Conservation (phyloP, 257 asterid species). For the Hygrophila difformis region DNA sequence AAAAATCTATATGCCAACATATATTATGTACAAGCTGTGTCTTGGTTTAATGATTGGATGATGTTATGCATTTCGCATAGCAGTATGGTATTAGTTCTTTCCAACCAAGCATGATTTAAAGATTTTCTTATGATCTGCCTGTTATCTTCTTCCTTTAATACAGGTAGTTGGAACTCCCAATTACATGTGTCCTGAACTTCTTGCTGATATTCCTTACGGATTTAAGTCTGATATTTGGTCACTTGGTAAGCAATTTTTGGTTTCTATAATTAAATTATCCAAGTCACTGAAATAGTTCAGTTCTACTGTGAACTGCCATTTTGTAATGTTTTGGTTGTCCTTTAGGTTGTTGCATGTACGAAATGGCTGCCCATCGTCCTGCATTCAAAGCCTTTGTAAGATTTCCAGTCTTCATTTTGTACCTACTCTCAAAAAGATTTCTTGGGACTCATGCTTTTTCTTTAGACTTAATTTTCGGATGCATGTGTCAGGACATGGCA, state of each 20-base stretch:
- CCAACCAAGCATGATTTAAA: too few species aligned
- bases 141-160: slow-evolving; percentile 7
- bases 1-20: too few species aligned
- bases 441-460: background rate
- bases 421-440: background rate
- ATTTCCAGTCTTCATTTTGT: slow-evolving; percentile 12
- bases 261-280: background rate
- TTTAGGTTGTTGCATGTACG: slow-evolving; percentile 96
- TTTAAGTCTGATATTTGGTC: slow-evolving; percentile 99
- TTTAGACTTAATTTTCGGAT: slow-evolving; percentile 7
- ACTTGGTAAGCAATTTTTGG: slow-evolving; percentile 52
- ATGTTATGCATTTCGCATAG: too few species aligned
- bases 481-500: slow-evolving; percentile 86
- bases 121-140: slow-evolving; percentile 13
- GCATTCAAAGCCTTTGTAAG: slow-evolving; percentile 99
- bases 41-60: too few species aligned
- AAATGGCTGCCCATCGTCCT: slow-evolving; percentile 98
- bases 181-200: slow-evolving; percentile 99
- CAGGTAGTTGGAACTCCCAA: slow-evolving; percentile 99
- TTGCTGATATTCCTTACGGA: slow-evolving; percentile 95
- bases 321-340: slow-evolving; percentile 15
- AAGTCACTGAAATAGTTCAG: background rate
- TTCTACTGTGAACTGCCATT: slow-evolving; percentile 8
- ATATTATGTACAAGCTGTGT: too few species aligned
- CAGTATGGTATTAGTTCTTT: slow-evolving; percentile 14